Evolutionary conservation across 768 basidiomycete species (phyloP).

Genomic region (Tephrocybe sp.): DNA sequence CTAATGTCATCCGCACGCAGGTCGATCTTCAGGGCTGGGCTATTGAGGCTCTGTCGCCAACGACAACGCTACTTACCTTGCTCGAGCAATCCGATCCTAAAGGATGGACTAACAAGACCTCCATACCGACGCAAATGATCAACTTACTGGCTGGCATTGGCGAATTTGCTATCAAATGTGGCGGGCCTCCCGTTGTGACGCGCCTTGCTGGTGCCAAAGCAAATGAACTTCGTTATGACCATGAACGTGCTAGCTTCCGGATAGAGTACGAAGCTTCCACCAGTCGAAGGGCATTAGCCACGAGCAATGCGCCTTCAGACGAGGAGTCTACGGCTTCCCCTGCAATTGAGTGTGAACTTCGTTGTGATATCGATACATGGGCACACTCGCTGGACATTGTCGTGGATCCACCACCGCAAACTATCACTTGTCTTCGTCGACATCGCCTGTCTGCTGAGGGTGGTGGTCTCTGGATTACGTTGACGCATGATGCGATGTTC

Average conservation of each 20-base stretch:
- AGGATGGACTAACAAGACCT: conserved; percentile 94
- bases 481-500: conserved; percentile 82
- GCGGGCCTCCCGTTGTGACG: conserved; percentile 91
- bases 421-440: conserved; percentile 78
- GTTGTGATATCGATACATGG: conserved; percentile 94
- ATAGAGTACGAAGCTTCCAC: conserved; percentile 80
- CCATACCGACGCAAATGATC: conserved; percentile 95
- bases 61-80: conserved; percentile 88
- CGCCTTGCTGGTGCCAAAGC: conserved; percentile 77
- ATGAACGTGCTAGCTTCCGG: conserved; percentile 78
- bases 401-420: conserved; percentile 88
- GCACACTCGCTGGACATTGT: conserved; percentile 80
- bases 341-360: conserved; percentile 83
- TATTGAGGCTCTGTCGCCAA: conserved; percentile 93
- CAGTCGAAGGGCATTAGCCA: conserved; percentile 37
- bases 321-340: conserved; percentile 36
- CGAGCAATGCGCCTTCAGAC: conserved; percentile 20
- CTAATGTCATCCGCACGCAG: conserved; percentile 86
- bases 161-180: conserved; percentile 93
- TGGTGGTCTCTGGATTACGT: conserved; percentile 92
- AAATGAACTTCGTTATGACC: conserved; percentile 79
- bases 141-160: conserved; percentile 86
- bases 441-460: conserved; percentile 86
- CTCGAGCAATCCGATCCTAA: conserved; percentile 97
- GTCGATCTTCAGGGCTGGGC: conserved; percentile 99